Evolutionary conservation across 2,329 filamentous ascomycete genomes (phyloP), one percentile per base, ranked within the genome.

Genomic region (Penicillium psychrosexuale): DNA sequence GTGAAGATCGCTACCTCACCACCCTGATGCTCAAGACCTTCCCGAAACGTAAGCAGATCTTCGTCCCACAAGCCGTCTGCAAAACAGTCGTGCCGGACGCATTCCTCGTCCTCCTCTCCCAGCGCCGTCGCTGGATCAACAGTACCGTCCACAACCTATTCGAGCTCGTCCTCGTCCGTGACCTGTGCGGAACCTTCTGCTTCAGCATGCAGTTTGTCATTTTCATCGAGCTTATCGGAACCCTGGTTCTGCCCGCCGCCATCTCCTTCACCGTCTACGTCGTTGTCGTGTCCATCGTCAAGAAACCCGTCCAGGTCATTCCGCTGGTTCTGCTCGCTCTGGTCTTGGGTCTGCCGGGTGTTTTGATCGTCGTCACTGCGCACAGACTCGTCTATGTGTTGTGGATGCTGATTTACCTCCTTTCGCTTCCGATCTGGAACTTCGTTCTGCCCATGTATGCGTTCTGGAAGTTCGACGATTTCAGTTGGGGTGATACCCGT

Each of bases 131-230:
- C 74, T 99, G 94, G 94, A 99, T 99, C 77, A 99, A 99, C 83
- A 96, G 91, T 73, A 99, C 94, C 5, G 89, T 99, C 47, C 94
- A 99, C 80, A 99, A 99, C 71, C 80, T 99, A 42, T 97, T 99
- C 90, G 94, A 99, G 75, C 84, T 99, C 56, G 86, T 97, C 49
- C 84, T 99, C 33, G 95, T 99, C 42, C 86, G 92, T 61, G 94
- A 99, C 78, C 84, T 99, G 15, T 99, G 94, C 70, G 94, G 94
- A 62, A 99, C 94, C 3, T 99, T 99, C 79, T 99, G 95, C 80
- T 99, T 99, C 81, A 96, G 91, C 75, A 99, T 99, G 94, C 94
- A 99, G 76, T 99, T 99, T 71, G 88, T 99, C 61, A 88, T 99
- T 60, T 96, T 92, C 72, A 89, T 99, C 69, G 94, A 99, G 76